Percentiles rank a stretch among this genome's conserved stretches.
These are phyloP conservation scores for Sarocladium oryzae DNA, from an alignment of 2,329 filamentous ascomycete genomes.

Conservation along the genomic window DNA sequence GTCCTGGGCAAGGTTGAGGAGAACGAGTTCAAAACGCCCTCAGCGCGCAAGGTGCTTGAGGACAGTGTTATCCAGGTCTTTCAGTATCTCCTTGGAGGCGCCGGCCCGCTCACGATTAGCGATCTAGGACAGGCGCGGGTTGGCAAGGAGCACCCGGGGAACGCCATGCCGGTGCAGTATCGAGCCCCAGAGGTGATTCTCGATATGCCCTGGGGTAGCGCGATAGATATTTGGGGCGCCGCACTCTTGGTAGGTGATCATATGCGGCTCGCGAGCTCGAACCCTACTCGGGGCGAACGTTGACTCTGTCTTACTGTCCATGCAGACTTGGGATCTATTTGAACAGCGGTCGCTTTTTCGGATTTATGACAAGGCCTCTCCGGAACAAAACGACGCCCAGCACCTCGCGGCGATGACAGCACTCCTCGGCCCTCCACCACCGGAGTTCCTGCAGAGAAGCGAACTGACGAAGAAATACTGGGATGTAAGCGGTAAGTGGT, in stretches of 20 bases:
- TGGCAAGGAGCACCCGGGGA: slow-evolving; percentile 16
- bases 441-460: slow-evolving; percentile 18
- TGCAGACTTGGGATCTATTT: slow-evolving; percentile 21
- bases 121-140: slow-evolving; percentile 32
- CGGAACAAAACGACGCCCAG: slow-evolving; percentile 20
- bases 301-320: slow-evolving; percentile 7
- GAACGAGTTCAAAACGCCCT: slow-evolving; percentile 23
- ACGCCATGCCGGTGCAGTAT: slow-evolving; percentile 23
- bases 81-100: slow-evolving; percentile 23
- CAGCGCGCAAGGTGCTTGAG: slow-evolving; percentile 22
- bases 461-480: slow-evolving; percentile 19
- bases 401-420: slow-evolving; percentile 23
- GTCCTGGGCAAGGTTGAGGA: slow-evolving; percentile 24
- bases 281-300: neutral
- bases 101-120: slow-evolving; percentile 23
- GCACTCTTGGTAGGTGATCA: slow-evolving; percentile 24
- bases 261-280: neutral
- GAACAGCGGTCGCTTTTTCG: slow-evolving; percentile 17
- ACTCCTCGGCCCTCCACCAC: slow-evolving; percentile 21
- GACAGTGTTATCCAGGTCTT: slow-evolving; percentile 25
- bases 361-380: slow-evolving; percentile 16
- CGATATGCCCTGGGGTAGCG: slow-evolving; percentile 25
- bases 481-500: slow-evolving; percentile 18
- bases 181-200: slow-evolving; percentile 32
- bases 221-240: slow-evolving; percentile 29